Evolutionary conservation across 208 protist genomes (phyloP).

Genomic region (Histomonas meleagridis): DNA sequence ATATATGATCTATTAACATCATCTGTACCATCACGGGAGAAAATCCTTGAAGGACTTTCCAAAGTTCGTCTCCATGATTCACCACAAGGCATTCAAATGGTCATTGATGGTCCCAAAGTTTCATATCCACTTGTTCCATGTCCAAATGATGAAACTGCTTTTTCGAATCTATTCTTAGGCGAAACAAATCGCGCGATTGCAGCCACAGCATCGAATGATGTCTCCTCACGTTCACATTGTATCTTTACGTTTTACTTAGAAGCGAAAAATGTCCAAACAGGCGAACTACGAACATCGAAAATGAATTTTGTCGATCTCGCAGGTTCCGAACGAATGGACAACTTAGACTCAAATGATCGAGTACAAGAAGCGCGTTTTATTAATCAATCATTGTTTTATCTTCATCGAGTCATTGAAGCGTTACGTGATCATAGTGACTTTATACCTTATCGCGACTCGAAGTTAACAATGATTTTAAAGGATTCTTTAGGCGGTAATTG

Average conservation of each 20-base stretch:
- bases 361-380: conserved; percentile 70
- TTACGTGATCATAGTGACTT: conserved; percentile 31
- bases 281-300: conserved; percentile 46
- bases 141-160: conserved; percentile 50
- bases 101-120: too few relatives aligned
- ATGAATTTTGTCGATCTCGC: conserved; percentile 74
- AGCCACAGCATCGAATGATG: conserved; percentile 62
- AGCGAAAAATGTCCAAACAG: background rate
- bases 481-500: conserved; percentile 62
- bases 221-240: conserved; percentile 59
- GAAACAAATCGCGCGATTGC: conserved; percentile 59
- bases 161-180: conserved; percentile 61
- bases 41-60: background rate
- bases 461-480: conserved; percentile 56
- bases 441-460: conserved; percentile 59
- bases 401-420: conserved; percentile 56
- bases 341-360: conserved; percentile 56
- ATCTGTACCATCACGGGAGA: too few relatives aligned
- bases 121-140: conserved; percentile 17
- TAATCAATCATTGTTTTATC: conserved; percentile 68
- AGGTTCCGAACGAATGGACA: conserved; percentile 67
- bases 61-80: conserved; percentile 34
- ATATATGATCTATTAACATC: too few relatives aligned
- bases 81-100: conserved; percentile 42
- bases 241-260: conserved; percentile 10